Conservation (phyloP, 495 filamentous ascomycete genomes). For the Penicillium flavigenum region DNA sequence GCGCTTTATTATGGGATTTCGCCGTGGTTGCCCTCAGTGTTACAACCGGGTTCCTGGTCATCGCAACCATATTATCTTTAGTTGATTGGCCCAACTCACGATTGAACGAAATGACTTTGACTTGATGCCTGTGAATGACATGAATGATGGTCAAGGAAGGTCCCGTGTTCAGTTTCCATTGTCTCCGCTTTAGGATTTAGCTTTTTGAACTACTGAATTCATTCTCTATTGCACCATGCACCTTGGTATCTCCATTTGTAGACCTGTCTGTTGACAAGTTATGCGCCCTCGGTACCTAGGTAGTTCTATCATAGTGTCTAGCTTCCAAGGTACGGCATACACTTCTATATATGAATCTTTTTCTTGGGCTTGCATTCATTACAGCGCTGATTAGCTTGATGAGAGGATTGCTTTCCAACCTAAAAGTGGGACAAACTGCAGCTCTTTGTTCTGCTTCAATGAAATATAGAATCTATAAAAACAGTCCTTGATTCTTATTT, state of each 20-base stretch:
- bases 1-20: not conserved
- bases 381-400: not conserved
- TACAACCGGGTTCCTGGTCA: not conserved
- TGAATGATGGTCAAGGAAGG: not conserved
- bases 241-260: not conserved
- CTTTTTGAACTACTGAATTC: not conserved
- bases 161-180: not conserved
- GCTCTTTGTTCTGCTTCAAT: not conserved
- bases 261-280: not conserved
- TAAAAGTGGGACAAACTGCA: not conserved
- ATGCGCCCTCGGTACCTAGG: not conserved
- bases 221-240: not conserved
- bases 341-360: too few relatives aligned
- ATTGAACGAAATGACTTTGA: not conserved
- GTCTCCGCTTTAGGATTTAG: not conserved
- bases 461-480: not conserved
- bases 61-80: not conserved
- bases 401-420: not conserved
- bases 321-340: not conserved
- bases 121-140: not conserved
- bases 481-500: not conserved
- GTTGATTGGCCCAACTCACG: not conserved
- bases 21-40: not conserved
- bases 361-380: too few relatives aligned
- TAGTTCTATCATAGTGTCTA: not conserved